A percentile compares a stretch with the other conserved stretches of the same genome.
These are phyloP conservation scores for Glycyrrhiza uralensis DNA, from an alignment of 306 rosid species.

Conservation along the genomic window DNA sequence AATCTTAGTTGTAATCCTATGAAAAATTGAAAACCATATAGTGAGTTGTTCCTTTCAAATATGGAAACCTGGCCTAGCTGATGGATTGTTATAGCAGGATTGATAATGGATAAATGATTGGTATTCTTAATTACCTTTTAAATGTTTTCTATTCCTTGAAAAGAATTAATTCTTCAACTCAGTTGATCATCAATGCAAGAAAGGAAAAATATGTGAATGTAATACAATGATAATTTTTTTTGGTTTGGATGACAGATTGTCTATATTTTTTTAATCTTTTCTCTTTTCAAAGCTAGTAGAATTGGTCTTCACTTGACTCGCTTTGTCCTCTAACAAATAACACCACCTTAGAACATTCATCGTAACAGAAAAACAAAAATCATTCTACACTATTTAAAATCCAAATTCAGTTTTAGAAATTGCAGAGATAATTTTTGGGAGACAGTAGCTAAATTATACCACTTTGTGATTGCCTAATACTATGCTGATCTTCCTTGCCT, in stretches of 20 bases:
- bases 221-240: not conserved
- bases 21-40: not conserved
- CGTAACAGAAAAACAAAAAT: not conserved
- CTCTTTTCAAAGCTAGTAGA: not conserved
- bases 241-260: not conserved
- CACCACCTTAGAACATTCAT: not conserved
- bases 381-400: not conserved
- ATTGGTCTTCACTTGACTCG: not conserved
- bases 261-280: not conserved
- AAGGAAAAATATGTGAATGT: not conserved
- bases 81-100: constrained; percentile 30
- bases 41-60: not conserved
- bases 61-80: not conserved
- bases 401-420: not conserved
- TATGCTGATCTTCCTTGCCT: too few species aligned
- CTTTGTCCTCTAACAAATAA: not conserved
- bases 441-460: not conserved
- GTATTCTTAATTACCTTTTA: not conserved
- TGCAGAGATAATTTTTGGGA: not conserved
- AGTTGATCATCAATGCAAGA: not conserved
- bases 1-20: not conserved
- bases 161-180: not conserved
- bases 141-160: not conserved
- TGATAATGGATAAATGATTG: not conserved
- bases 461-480: not conserved